Percentiles rank a stretch among this genome's conserved stretches.
Conservation (phyloP, 306 rosid genomes). For the Prunus dulcis region DNA sequence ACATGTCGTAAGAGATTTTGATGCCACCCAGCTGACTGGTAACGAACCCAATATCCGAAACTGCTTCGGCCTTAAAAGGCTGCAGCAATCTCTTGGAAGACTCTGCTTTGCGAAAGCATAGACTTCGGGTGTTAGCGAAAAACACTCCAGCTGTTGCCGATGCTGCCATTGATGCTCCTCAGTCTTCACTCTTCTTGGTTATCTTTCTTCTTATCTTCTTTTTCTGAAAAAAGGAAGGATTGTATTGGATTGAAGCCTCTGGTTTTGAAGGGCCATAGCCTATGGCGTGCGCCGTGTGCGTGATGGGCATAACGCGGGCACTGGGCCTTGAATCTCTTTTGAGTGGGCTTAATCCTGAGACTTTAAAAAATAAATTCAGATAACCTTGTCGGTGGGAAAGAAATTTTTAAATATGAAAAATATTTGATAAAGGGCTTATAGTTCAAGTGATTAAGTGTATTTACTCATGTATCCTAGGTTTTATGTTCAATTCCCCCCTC, state of each 20-base stretch:
- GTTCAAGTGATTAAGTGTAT: no score
- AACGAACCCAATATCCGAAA: constrained; percentile 55
- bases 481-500: no score
- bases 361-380: no score
- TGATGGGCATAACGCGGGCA: neutral
- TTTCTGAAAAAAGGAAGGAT: neutral
- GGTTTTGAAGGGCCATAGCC: neutral
- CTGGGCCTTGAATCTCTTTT: neutral
- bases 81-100: neutral
- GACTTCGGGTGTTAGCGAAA: constrained; percentile 14
- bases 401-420: no score
- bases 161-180: constrained; percentile 44
- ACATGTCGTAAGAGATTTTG: constrained; percentile 44
- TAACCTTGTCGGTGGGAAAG: no score
- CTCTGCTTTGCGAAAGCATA: constrained; percentile 15
- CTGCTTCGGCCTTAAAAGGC: constrained; percentile 11
- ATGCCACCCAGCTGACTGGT: constrained; percentile 68
- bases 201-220: neutral
- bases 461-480: no score
- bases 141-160: constrained; percentile 30
- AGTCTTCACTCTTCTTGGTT: neutral
- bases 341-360: neutral
- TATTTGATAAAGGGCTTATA: no score
- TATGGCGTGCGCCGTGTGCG: neutral
- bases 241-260: neutral